phyloP scores from a whole-genome alignment of 768 basidiomycete genomes.

The Phanerochaete sordida region DNA sequence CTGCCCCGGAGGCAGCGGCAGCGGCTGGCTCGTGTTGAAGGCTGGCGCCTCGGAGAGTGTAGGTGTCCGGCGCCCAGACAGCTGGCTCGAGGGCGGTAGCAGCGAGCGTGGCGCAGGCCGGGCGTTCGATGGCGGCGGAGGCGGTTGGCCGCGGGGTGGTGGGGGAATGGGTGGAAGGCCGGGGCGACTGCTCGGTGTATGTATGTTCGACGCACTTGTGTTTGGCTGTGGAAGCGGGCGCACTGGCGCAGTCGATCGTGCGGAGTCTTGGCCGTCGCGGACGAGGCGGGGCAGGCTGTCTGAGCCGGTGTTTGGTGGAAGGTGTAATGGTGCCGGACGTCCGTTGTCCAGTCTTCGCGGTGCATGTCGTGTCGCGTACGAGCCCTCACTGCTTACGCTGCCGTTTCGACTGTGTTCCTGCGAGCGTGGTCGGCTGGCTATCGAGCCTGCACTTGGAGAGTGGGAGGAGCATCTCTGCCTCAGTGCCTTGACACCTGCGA shows the following conservation, averaged over 20 bases:
- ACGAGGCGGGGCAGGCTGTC: slow-evolving; percentile 72
- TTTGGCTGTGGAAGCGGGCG: slow-evolving; percentile 50
- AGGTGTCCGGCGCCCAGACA: slow-evolving; percentile 48
- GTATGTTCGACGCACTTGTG: slow-evolving; percentile 27
- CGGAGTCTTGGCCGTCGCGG: slow-evolving; percentile 58
- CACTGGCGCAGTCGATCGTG: slow-evolving; percentile 30
- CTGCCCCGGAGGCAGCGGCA: slow-evolving; percentile 30
- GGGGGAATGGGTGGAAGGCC: slow-evolving; percentile 68
- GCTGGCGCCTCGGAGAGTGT: slow-evolving; percentile 48
- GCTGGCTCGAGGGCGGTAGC: slow-evolving; percentile 15
- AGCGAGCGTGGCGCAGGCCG: slow-evolving; percentile 23
- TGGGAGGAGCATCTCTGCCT: slow-evolving; percentile 48
- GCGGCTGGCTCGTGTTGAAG: slow-evolving; percentile 29
- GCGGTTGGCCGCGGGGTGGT: slow-evolving; percentile 61
- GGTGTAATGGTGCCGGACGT: slow-evolving; percentile 80
- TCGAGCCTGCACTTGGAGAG: slow-evolving; percentile 14
- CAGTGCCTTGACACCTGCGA: slow-evolving; percentile 79
- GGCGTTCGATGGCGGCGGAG: slow-evolving; percentile 28
- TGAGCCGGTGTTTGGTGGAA: slow-evolving; percentile 50
- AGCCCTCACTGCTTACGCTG: slow-evolving; percentile 23
- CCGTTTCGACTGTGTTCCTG: slow-evolving; percentile 18
- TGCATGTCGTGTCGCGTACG: slow-evolving; percentile 24
- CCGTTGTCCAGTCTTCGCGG: slow-evolving; percentile 53
- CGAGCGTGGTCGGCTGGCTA: slow-evolving; percentile 20
- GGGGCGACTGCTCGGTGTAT: slow-evolving; percentile 35